A percentile compares a stretch with the other conserved stretches of the same genome.
Conservation (phyloP, 345 rosid genomes). For the Cardamine resedifolia region DNA sequence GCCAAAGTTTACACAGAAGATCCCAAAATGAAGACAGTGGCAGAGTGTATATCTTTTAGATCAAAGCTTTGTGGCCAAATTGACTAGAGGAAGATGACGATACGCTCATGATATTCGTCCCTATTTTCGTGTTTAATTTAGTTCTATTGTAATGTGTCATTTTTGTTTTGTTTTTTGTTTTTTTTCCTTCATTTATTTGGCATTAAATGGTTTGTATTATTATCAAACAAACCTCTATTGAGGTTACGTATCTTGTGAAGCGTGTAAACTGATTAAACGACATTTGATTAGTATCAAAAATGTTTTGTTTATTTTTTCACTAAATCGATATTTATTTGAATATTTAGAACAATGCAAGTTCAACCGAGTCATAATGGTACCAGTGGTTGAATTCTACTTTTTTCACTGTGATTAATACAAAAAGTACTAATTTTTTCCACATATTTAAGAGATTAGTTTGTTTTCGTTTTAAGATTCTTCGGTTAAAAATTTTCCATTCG, state of each 20-base stretch:
- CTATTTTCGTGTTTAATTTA: constrained; percentile 12
- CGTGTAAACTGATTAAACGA: constrained; percentile 21
- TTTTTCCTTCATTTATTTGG: background rate
- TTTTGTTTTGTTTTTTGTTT: background rate
- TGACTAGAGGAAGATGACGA: constrained; percentile 16
- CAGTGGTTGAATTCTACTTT: too few species aligned
- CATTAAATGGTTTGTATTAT: constrained; percentile 21
- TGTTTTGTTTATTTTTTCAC: background rate
- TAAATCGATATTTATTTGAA: background rate
- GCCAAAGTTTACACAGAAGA: constrained; percentile 26
- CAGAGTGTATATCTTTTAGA: background rate
- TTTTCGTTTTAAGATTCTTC: too few species aligned
- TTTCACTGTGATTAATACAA: too few species aligned
- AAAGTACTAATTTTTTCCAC: too few species aligned
- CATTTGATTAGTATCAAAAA: constrained; percentile 1
- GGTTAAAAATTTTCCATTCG: background rate
- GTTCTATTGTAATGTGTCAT: constrained; percentile 19
- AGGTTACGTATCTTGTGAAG: constrained; percentile 28
- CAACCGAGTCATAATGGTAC: too few species aligned
- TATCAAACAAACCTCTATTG: background rate
- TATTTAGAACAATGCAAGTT: too few species aligned
- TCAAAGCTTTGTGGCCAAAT: constrained; percentile 10
- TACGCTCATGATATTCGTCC: constrained; percentile 4
- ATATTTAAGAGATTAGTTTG: too few species aligned
- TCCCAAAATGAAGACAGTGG: constrained; percentile 9